These are phyloP conservation scores for Euphorbia schlechtendalii DNA, from an alignment of 441 rosid genomes.

Conservation along the genomic window DNA sequence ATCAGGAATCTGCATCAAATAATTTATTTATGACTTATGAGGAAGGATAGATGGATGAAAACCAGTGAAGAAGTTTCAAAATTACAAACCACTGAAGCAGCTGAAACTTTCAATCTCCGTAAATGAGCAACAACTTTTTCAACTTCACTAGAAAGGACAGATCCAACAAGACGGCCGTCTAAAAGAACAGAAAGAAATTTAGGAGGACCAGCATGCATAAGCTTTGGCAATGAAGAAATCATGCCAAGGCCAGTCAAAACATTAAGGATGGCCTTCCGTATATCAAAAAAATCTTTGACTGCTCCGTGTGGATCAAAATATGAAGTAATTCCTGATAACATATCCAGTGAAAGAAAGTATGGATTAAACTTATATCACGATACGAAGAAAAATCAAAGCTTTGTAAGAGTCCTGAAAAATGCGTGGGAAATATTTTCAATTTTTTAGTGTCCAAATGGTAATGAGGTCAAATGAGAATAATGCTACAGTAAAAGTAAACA, in stretches of 20 bases:
- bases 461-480: neutral
- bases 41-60: neutral
- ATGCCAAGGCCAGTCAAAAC: constrained; percentile 78
- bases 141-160: constrained; percentile 48
- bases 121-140: constrained; percentile 66
- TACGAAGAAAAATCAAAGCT: neutral
- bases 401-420: too few relatives aligned
- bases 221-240: constrained; percentile 77
- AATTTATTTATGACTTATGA: constrained; percentile 5
- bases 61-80: constrained; percentile 7
- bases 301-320: constrained; percentile 71
- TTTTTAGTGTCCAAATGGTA: neutral
- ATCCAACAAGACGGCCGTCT: constrained; percentile 91
- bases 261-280: constrained; percentile 53
- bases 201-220: constrained; percentile 81
- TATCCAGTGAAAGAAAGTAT: constrained; percentile 1
- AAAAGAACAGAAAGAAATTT: constrained; percentile 70
- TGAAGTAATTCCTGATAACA: constrained; percentile 75
- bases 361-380: neutral
- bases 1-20: constrained; percentile 62
- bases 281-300: constrained; percentile 62
- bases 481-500: too few relatives aligned
- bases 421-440: too few relatives aligned
- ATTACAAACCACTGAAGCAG: constrained; percentile 62
- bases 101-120: constrained; percentile 76